These are phyloP conservation scores for Fusarium sp. DNA, from an alignment of 2,329 filamentous ascomycete species.

Conservation along the genomic window DNA sequence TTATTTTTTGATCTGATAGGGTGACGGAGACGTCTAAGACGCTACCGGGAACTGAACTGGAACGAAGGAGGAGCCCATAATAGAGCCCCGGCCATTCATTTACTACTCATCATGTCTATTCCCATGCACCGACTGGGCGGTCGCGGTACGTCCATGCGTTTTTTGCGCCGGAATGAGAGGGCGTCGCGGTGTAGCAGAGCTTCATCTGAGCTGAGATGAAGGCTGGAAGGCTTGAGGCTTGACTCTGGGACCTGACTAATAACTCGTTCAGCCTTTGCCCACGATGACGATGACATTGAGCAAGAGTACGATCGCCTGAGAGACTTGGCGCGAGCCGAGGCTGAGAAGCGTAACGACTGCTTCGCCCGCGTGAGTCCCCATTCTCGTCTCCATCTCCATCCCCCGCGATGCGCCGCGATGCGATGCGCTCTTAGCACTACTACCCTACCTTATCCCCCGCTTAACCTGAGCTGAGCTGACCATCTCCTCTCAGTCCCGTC, in stretches of 20 bases:
- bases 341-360: conserved; percentile 76
- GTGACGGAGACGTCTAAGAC: conserved; percentile 2
- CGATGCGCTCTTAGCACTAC: neutral
- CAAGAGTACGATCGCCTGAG: conserved; percentile 92
- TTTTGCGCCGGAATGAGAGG: conserved; percentile 28
- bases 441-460: neutral
- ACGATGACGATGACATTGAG: conserved; percentile 72
- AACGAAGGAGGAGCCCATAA: conserved; percentile 3
- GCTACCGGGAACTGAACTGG: neutral
- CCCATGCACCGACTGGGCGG: conserved; percentile 56
- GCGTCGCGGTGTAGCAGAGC: conserved; percentile 1
- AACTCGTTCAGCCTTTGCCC: conserved; percentile 71
- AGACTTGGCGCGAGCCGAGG: conserved; percentile 81
- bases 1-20: neutral
- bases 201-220: conserved; percentile 8
- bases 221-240: conserved; percentile 7
- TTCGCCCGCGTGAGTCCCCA: conserved; percentile 70
- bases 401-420: neutral
- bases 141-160: conserved; percentile 50
- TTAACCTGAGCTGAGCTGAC: conserved; percentile 17
- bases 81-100: neutral
- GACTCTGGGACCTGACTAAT: conserved; percentile 30
- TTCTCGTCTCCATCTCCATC: conserved; percentile 32
- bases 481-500: conserved; percentile 62
- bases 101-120: conserved; percentile 47